A percentile compares a stretch with the other conserved stretches of the same genome.
Conservation (phyloP, 2,329 filamentous ascomycete genomes). For the Aspergillus calidoustus region DNA sequence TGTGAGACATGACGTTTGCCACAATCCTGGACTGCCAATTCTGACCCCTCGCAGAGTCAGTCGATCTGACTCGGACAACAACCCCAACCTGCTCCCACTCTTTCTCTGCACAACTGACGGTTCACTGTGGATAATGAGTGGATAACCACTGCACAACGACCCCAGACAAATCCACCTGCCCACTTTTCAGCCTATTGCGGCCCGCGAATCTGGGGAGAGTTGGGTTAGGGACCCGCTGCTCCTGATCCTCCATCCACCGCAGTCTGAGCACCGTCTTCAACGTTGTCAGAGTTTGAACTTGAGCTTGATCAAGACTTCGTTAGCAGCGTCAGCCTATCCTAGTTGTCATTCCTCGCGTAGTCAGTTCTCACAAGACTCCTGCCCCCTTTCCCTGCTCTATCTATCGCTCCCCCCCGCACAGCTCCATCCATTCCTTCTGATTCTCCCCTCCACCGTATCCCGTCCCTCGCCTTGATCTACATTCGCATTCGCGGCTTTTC, state of each 20-base stretch:
- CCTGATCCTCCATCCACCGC: neutral
- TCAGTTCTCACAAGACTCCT: neutral
- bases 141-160: neutral
- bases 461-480: neutral
- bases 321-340: neutral
- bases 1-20: neutral
- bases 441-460: neutral
- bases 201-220: neutral
- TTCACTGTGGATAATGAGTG: neutral
- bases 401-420: neutral
- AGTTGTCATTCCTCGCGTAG: neutral
- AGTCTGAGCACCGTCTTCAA: neutral
- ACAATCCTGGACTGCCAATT: neutral
- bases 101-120: too few relatives aligned
- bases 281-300: neutral
- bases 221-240: too few relatives aligned
- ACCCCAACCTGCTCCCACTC: neutral
- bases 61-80: neutral
- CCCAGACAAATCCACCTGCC: neutral
- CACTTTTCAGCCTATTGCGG: neutral
- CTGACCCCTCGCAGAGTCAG: neutral
- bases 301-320: neutral
- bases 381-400: neutral
- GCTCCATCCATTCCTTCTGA: neutral
- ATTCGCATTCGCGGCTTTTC: neutral